phyloP scores from a whole-genome alignment of 169 alveolate genomes.

The Plasmodium berghei region DNA sequence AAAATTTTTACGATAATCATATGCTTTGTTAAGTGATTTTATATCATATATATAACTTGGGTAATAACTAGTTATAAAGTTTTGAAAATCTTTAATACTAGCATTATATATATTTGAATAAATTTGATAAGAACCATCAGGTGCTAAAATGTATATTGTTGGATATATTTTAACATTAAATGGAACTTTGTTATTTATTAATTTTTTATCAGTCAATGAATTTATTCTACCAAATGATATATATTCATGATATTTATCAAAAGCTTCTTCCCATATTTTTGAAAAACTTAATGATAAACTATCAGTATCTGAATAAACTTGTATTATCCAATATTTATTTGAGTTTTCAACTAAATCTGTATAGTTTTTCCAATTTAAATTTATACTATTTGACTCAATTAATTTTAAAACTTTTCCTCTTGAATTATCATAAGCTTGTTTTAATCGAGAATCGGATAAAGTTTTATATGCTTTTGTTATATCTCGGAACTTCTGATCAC shows the following conservation, averaged over 20 bases:
- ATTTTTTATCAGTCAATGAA: conserved; percentile 71
- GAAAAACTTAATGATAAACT: conserved; percentile 79
- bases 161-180: conserved; percentile 81
- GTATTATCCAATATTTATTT: conserved; percentile 79
- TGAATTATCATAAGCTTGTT: conserved; percentile 87
- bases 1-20: not conserved
- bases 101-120: conserved; percentile 79
- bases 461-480: conserved; percentile 92
- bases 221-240: conserved; percentile 80
- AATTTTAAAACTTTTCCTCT: conserved; percentile 79
- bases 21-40: conserved; percentile 5
- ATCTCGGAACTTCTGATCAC: conserved; percentile 85
- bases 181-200: conserved; percentile 77
- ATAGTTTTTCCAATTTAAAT: conserved; percentile 71
- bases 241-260: conserved; percentile 78
- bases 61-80: conserved; percentile 61
- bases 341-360: conserved; percentile 74
- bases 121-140: conserved; percentile 78
- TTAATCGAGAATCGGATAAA: conserved; percentile 87
- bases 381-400: conserved; percentile 79
- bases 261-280: conserved; percentile 81
- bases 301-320: conserved; percentile 81
- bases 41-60: conserved; percentile 53
- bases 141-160: conserved; percentile 77
- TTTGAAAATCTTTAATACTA: conserved; percentile 75